These are phyloP conservation scores for Hypholoma fasciculare DNA, from an alignment of 768 basidiomycete species.

Conservation along the genomic window DNA sequence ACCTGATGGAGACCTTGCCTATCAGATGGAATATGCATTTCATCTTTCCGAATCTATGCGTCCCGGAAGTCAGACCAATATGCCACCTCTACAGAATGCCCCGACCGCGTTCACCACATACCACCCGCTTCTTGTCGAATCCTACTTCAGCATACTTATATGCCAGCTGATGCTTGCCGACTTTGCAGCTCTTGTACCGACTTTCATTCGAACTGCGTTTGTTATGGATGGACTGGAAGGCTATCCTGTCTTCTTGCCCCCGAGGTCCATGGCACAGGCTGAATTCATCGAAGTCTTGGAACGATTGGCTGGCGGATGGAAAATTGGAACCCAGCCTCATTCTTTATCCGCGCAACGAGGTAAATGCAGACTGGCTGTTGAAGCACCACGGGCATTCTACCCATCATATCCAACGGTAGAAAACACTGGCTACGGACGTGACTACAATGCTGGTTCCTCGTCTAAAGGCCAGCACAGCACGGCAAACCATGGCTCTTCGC, in stretches of 20 bases:
- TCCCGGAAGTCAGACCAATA: conserved; percentile 50
- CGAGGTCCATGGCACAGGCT: conserved; percentile 87
- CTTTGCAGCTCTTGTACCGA: conserved; percentile 57
- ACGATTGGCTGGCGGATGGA: conserved; percentile 79
- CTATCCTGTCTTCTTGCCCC: conserved; percentile 85
- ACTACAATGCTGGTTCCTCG: conserved; percentile 13
- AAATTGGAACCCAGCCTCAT: conserved; percentile 59
- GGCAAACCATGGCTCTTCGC: background rate
- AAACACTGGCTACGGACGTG: conserved; percentile 10
- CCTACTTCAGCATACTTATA: conserved; percentile 79
- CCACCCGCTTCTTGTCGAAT: conserved; percentile 87
- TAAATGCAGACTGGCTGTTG: conserved; percentile 46
- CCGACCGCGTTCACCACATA: conserved; percentile 83
- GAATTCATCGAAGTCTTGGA: conserved; percentile 88
- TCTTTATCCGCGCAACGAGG: conserved; percentile 38
- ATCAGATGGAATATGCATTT: conserved; percentile 29
- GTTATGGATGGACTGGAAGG: conserved; percentile 84
- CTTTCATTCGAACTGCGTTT: conserved; percentile 65
- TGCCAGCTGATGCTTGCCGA: conserved; percentile 79
- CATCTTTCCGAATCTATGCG: conserved; percentile 44
- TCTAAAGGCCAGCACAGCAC: background rate
- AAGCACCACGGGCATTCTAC: conserved; percentile 29
- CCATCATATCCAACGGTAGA: conserved; percentile 23
- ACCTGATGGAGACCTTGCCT: background rate
- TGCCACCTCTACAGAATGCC: conserved; percentile 37